Evolutionary conservation across 2,329 filamentous ascomycete species (phyloP).

Genomic region (Ciborinia camelliae): DNA sequence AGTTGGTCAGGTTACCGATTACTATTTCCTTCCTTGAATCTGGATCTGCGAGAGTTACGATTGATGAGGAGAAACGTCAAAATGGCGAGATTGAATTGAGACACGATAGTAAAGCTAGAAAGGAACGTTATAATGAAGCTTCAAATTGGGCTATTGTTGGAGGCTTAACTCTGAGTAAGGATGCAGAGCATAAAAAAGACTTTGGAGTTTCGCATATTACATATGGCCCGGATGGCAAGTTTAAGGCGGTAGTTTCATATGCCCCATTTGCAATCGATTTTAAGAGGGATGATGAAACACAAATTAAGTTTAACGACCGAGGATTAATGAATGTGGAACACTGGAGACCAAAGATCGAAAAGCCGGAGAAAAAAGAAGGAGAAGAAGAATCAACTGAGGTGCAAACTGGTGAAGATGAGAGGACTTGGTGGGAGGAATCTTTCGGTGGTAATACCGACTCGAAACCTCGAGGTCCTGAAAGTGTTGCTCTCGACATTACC

Average conservation of each 20-base stretch:
- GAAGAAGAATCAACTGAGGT: constrained; percentile 41
- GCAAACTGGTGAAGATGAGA: constrained; percentile 64
- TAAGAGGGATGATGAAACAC: constrained; percentile 73
- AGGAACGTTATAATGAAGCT: constrained; percentile 92
- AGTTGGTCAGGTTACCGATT: constrained; percentile 75
- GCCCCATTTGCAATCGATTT: constrained; percentile 84
- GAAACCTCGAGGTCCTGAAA: constrained; percentile 93
- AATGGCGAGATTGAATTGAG: constrained; percentile 86
- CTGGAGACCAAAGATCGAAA: constrained; percentile 84
- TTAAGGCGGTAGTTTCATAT: constrained; percentile 80
- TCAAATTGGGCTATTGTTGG: constrained; percentile 84
- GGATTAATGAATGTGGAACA: constrained; percentile 92
- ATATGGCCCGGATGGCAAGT: constrained; percentile 73
- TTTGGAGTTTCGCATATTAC: constrained; percentile 68
- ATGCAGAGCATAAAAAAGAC: constrained; percentile 65
- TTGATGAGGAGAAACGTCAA: constrained; percentile 88
- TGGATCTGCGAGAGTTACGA: constrained; percentile 77
- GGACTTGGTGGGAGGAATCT: constrained; percentile 96
- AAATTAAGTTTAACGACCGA: constrained; percentile 86
- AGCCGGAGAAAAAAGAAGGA: constrained; percentile 35
- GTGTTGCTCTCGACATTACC: constrained; percentile 83
- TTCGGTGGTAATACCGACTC: constrained; percentile 95
- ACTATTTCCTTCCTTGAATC: constrained; percentile 87
- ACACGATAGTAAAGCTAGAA: constrained; percentile 77
- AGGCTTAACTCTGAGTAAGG: constrained; percentile 68